Base-by-base conservation (phyloP, 192 early-diverging fungal species). In the Backusella tarrabulga region DNA sequence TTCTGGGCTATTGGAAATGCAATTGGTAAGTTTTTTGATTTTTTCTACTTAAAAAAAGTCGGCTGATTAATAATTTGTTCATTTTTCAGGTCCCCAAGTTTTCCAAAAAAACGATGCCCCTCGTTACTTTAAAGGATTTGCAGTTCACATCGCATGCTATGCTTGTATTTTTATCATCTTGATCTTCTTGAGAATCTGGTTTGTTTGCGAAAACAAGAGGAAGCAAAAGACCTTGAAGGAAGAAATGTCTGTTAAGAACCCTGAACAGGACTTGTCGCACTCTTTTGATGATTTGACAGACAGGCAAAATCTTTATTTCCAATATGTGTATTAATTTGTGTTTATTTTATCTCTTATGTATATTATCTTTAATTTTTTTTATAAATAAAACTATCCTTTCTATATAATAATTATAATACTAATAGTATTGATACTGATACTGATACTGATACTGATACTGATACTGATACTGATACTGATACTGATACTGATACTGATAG, bases 261-360 rank as follows among this genome's bases (percentile, higher is more conserved):
- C 56, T 17, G 75, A 76, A 23, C 38, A 23, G 1, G 46, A 76
- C 7, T 23, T 76, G 41, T 69, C 75, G 17, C 75, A 50, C 11
- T 76, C 75, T 8, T 76, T 76, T 44, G 75, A 76, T 36, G 75
- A 76, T 26, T 69, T 76, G 44, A 76, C 75, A n/a, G 75, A 76
- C 68, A 70, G 67, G 8, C 75, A 76, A 36, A 76, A 76, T 12
- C 75, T 42, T 11, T 67, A 76, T 42, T 76, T 76, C 68, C 42
- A 68, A 42, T 76, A 76, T 35, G 68, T 70, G 15, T 76, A 76
- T 70, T 76, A 70, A 63, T 60, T 60, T 23, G 17, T 60, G 26
- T 11, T 40, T 40, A 40, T 40, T 32, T 0, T 40, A 23, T 29
- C 21, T 32, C 9, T 29, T 23, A 63, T 29, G 56, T 63, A 50